Conservation (phyloP, 2,329 filamentous ascomycete genomes). For the Ceratocystis huliohia region DNA sequence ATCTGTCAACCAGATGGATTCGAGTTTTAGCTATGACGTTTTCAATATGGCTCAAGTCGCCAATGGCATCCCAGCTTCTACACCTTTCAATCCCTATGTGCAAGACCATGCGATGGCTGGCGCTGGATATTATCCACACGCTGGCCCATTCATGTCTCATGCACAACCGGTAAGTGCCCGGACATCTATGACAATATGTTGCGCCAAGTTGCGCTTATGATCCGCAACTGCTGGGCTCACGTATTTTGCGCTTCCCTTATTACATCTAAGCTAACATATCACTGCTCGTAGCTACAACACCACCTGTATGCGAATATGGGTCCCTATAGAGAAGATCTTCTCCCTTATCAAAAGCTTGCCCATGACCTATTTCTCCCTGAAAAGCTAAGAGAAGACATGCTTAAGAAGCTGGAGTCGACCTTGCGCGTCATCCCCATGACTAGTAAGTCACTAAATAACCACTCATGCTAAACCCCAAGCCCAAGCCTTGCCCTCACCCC, state of each 20-base stretch:
- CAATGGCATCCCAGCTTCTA: slow-evolving; percentile 35
- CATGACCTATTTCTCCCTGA: slow-evolving; percentile 91
- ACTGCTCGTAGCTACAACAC: slow-evolving; percentile 54
- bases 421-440: slow-evolving; percentile 70
- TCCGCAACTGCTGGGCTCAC: neutral
- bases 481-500: neutral
- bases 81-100: slow-evolving; percentile 62
- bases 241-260: neutral
- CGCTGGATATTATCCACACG: slow-evolving; percentile 54
- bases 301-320: slow-evolving; percentile 85
- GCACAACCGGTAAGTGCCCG: slow-evolving; percentile 45
- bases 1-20: slow-evolving; percentile 17
- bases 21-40: slow-evolving; percentile 39
- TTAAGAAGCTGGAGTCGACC: slow-evolving; percentile 75
- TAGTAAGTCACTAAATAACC: slow-evolving; percentile 13
- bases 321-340: slow-evolving; percentile 65
- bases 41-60: slow-evolving; percentile 48
- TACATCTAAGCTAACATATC: neutral
- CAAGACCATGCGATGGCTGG: slow-evolving; percentile 53
- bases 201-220: neutral
- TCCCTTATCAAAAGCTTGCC: slow-evolving; percentile 71
- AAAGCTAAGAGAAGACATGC: slow-evolving; percentile 72
- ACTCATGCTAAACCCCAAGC: no score
- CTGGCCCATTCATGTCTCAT: slow-evolving; percentile 38
- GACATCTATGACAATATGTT: neutral